Base-by-base conservation (phyloP, 192 early-diverging fungal species). In the Coemansia sp. region DNA sequence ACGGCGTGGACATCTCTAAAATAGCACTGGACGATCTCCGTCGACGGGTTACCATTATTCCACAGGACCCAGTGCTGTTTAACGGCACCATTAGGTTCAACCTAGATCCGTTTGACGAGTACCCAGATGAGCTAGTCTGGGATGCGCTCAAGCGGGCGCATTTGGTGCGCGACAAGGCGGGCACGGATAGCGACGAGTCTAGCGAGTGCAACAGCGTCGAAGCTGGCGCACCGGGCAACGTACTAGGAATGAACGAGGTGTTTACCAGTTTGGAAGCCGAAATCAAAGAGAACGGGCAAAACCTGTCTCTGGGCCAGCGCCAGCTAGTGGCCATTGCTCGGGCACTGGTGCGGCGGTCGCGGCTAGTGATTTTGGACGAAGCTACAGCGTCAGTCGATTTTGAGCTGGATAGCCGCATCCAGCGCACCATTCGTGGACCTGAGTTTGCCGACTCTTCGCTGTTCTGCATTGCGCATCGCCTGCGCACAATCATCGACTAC, bases 371-470 rank as follows among this genome's bases (percentile, higher is more conserved):
- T 51, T 78, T 94, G 83, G 92, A 95, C 66, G 93, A 95, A 69
- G 94, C 94, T 1, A 97, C 96, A 0, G 95, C 92, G 9, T 87
- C 86, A 3, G 92, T 95, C 4, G 96, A 98, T 65, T 87, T 89
- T 73, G 84, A 86, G 49, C 95, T 93, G 0, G 97, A 98, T 71
- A 84, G 84, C 15, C 83, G 84, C 49, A 96, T 98, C 66, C 96
- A 98, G 76, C 72, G 75, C 23, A 93, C 95, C 0, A 95, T 98
- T 60, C 89, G 94, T 25, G 70, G 78, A 17, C 83, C 89, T 41
- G 85, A 88, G 62, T 92, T 94, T 72, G 73, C 76, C 23, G 66
- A 88, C 57, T 84, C 87, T 0, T 90, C 96, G 1, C 60, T 98
- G 38, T 73, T 98, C 24, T 89, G 87, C 38, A 93, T 98, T 71